Evolutionary conservation across 2,329 filamentous ascomycete genomes (phyloP), one percentile per base, ranked within the genome.

Genomic region (Alternaria panax): DNA sequence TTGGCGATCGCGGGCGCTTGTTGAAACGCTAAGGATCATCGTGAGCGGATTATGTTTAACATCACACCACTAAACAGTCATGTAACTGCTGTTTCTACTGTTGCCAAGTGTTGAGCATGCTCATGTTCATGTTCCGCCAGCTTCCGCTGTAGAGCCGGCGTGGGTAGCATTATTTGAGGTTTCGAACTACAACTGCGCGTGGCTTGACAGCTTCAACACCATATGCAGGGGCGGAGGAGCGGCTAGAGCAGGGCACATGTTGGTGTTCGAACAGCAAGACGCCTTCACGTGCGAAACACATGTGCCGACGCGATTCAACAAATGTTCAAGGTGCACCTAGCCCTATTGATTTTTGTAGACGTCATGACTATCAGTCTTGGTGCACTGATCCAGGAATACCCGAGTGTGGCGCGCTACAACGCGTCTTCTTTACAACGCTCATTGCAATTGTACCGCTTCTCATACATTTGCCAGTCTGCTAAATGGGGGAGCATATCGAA

Each of bases 321-420:
- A 51, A n/a, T 51, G 16, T 8, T 36, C 30, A 51, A 40, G 32
- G 32, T 28, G 34, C 34, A 40, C 45, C 46, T 59, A 59, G 57
- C 43, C 45, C 24, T 45, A 24, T 40, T 51, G 45, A 55, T 59
- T 59, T 54, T 59, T 50, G 52, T 59, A 54, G 51, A 66, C 64
- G 64, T 66, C 64, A 66, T 63, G 62, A 66, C 62, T 48, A 30
- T 20, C 30, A 34, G 30, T n/a, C 14, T 60, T 51, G 48, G 56
- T 53, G 54, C 41, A 57, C 18, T 32, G 43, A 54, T 53, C 27
- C 53, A 57, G 28, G 34, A 48, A 57, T 43, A 59, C 27, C 57
- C 57, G 45, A 55, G 50, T 55, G 60, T 64, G 62, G 62, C 62
- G 56, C 57, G 54, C 40, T 51, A 50, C 59, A 58, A 32, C 53